phyloP scores from a whole-genome alignment of 164 flowering plant genomes.

The Taxillus chinensis region DNA sequence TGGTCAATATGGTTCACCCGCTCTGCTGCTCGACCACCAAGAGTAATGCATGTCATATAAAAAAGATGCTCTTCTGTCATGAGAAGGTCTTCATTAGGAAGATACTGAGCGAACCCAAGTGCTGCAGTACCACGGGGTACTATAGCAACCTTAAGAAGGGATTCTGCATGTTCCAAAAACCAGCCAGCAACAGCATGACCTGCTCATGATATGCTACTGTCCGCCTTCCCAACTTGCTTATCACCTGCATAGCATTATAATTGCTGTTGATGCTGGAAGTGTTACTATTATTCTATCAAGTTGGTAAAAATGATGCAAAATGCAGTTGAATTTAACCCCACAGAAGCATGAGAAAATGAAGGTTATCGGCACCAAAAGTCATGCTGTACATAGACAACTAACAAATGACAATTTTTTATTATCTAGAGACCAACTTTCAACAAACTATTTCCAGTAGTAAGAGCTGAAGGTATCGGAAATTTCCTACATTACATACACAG shows the following conservation, averaged over 20 bases:
- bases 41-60: constrained; percentile 3
- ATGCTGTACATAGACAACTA: no score
- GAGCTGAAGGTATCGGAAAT: no score
- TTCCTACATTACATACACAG: no score
- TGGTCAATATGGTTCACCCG: neutral
- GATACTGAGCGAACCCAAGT: constrained; percentile 3
- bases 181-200: constrained; percentile 6
- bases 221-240: constrained; percentile 1
- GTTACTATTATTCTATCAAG: no score
- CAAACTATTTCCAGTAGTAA: no score
- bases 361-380: no score
- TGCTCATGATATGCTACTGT: constrained; percentile 1
- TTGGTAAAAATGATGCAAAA: no score
- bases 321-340: no score
- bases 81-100: constrained; percentile 5
- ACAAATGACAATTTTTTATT: no score
- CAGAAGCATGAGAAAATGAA: no score
- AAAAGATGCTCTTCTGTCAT: constrained; percentile 3
- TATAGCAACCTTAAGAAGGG: neutral
- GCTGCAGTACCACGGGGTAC: constrained; percentile 4
- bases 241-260: constrained; percentile 3
- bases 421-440: no score
- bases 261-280: no score
- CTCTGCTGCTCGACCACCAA: constrained; percentile 6
- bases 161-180: constrained; percentile 6